phyloP scores from a whole-genome alignment of 2,329 filamentous ascomycete genomes.

The Metarhizium guizhouense region DNA sequence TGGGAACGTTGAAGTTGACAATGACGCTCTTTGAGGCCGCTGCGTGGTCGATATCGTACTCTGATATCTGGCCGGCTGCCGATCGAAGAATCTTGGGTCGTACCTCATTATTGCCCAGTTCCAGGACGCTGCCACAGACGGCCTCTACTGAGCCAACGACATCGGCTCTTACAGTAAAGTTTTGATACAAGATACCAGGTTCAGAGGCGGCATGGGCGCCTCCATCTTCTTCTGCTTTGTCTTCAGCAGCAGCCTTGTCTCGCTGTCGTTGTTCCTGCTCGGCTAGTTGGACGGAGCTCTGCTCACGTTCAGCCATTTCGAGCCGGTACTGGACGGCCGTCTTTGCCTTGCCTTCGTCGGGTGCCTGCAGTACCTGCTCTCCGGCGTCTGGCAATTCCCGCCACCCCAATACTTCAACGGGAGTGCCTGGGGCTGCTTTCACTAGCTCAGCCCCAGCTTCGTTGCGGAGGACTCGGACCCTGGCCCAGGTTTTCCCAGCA shows the following conservation, averaged over 20 bases:
- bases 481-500: conserved; percentile 80
- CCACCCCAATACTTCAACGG: conserved; percentile 94
- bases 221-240: conserved; percentile 26
- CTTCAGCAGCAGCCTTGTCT: conserved; percentile 37
- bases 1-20: conserved; percentile 74
- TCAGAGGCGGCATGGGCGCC: conserved; percentile 26
- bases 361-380: conserved; percentile 76
- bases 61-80: conserved; percentile 66
- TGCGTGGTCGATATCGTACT: conserved; percentile 86
- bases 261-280: conserved; percentile 56
- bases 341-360: conserved; percentile 69
- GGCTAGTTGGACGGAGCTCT: conserved; percentile 74
- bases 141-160: conserved; percentile 93
- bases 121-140: conserved; percentile 65
- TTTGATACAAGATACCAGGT: conserved; percentile 46
- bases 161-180: conserved; percentile 86
- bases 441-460: conserved; percentile 66
- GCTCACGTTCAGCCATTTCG: conserved; percentile 61
- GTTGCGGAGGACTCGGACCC: conserved; percentile 74
- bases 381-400: conserved; percentile 72
- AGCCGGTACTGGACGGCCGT: conserved; percentile 67
- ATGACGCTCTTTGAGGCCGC: conserved; percentile 66
- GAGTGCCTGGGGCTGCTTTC: conserved; percentile 76
- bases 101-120: conserved; percentile 79
- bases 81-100: conserved; percentile 67